Conservation (phyloP, 495 filamentous ascomycete genomes). For the Lasiosphaeria miniovina region DNA sequence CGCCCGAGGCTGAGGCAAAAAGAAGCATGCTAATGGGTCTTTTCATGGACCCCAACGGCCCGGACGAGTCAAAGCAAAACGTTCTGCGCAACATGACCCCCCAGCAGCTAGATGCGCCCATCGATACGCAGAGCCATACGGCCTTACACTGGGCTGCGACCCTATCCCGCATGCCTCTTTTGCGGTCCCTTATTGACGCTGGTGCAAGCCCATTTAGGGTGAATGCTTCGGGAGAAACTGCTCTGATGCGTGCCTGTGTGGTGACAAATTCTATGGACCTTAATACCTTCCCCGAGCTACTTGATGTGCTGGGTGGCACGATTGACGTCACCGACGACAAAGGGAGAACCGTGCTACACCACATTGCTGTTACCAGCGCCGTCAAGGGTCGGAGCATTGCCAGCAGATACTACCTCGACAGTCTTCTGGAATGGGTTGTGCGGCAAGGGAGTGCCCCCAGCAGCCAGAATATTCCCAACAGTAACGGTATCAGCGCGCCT, state of each 20-base stretch:
- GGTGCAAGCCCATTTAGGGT: constrained; percentile 84
- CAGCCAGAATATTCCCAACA: constrained; percentile 46
- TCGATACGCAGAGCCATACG: constrained; percentile 82
- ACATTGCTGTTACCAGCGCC: constrained; percentile 91
- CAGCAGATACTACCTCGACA: constrained; percentile 90
- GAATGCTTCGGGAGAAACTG: constrained; percentile 84
- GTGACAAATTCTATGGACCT: constrained; percentile 91
- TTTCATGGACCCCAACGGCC: constrained; percentile 66
- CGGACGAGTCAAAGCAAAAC: constrained; percentile 47
- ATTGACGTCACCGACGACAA: constrained; percentile 86
- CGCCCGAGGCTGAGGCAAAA: constrained; percentile 67
- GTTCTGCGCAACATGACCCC: constrained; percentile 59
- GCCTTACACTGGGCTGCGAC: constrained; percentile 98
- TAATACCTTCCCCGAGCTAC: constrained; percentile 71
- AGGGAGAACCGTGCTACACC: constrained; percentile 89
- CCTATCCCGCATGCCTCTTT: constrained; percentile 74
- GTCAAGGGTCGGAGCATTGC: constrained; percentile 83
- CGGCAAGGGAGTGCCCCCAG: constrained; percentile 67
- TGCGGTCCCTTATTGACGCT: constrained; percentile 73
- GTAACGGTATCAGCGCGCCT: constrained; percentile 27
- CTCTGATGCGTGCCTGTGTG: constrained; percentile 80
- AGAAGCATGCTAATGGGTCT: constrained; percentile 79
- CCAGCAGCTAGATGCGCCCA: constrained; percentile 81
- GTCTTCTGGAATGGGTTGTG: constrained; percentile 88
- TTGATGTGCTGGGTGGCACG: constrained; percentile 84